phyloP scores from a whole-genome alignment of 139 green algal genomes.

The Chlamydomonas urium region DNA sequence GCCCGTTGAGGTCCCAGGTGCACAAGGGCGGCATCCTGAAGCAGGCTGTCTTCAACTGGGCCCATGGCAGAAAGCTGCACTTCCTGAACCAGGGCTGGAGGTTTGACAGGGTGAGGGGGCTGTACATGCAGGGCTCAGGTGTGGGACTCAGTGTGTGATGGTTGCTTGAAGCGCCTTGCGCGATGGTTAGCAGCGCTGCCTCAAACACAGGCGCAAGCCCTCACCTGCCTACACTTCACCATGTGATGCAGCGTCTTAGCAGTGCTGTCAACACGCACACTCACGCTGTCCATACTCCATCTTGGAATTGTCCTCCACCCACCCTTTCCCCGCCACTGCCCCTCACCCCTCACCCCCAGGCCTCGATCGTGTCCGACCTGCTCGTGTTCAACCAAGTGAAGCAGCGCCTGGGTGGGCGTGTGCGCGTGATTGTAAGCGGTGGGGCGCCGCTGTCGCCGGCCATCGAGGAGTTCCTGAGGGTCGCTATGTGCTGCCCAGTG shows the following conservation, averaged over 20 bases:
- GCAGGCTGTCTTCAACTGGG: slow-evolving; percentile 39
- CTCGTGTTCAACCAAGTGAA: slow-evolving; percentile 80
- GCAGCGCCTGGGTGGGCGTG: slow-evolving; percentile 53
- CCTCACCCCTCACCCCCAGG: slow-evolving; percentile 35
- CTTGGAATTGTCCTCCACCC: no score
- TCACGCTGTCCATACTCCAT: no score
- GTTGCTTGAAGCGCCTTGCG: no score
- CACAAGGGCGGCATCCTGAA: slow-evolving; percentile 21
- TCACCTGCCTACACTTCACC: no score
- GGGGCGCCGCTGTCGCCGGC: slow-evolving; percentile 48
- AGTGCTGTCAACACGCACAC: no score
- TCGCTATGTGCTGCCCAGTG: slow-evolving; percentile 54
- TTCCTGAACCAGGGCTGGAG: slow-evolving; percentile 42
- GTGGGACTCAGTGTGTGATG: no score
- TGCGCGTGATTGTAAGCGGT: slow-evolving; percentile 58
- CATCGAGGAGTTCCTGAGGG: slow-evolving; percentile 62
- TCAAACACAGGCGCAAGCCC: no score
- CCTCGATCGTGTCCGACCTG: slow-evolving; percentile 68
- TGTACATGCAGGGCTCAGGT: no score
- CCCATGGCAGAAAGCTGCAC: slow-evolving; percentile 34
- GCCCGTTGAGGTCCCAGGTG: no score
- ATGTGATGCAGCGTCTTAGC: no score
- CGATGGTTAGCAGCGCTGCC: no score
- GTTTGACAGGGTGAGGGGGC: slow-evolving; percentile 27
- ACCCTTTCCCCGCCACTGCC: no score